A percentile compares a stretch with the other conserved stretches of the same genome.
Evolutionary conservation across 2,329 filamentous ascomycete genomes (phyloP).

Genomic region (Sporothrix globosa): DNA sequence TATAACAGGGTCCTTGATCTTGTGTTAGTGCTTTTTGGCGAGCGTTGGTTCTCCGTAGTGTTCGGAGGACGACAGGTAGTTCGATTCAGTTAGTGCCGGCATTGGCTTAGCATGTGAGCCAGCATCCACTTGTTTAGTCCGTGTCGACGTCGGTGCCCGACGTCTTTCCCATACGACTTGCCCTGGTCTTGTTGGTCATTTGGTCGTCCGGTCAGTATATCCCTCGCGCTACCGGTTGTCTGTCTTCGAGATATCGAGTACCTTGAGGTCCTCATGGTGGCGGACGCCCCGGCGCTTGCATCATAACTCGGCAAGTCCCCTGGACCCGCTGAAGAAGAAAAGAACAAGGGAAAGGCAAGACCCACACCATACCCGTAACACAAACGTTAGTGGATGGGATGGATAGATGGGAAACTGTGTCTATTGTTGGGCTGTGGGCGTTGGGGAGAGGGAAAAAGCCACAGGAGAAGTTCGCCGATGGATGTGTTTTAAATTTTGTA

Average conservation of each 20-base stretch:
- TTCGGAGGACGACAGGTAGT: background rate
- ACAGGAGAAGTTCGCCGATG: no score
- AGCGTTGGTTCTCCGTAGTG: background rate
- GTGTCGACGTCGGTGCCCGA: no score
- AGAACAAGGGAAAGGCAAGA: background rate
- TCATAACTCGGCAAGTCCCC: background rate
- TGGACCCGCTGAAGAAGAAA: background rate
- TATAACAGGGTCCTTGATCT: background rate
- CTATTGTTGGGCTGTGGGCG: no score
- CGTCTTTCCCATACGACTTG: no score
- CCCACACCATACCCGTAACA: background rate
- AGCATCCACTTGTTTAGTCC: background rate
- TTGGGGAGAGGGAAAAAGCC: background rate
- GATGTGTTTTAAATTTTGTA: no score
- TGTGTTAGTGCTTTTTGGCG: background rate
- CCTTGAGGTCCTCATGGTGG: background rate
- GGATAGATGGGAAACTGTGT: background rate
- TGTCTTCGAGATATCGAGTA: background rate
- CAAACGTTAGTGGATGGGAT: background rate
- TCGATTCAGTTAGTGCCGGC: constrained; percentile 10
- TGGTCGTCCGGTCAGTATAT: background rate
- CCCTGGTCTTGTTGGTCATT: background rate
- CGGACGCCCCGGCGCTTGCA: background rate
- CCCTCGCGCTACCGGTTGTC: background rate
- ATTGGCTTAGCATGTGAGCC: background rate